phyloP scores from a whole-genome alignment of 192 early-diverging fungal genomes.

The Backusella morwellensis region DNA sequence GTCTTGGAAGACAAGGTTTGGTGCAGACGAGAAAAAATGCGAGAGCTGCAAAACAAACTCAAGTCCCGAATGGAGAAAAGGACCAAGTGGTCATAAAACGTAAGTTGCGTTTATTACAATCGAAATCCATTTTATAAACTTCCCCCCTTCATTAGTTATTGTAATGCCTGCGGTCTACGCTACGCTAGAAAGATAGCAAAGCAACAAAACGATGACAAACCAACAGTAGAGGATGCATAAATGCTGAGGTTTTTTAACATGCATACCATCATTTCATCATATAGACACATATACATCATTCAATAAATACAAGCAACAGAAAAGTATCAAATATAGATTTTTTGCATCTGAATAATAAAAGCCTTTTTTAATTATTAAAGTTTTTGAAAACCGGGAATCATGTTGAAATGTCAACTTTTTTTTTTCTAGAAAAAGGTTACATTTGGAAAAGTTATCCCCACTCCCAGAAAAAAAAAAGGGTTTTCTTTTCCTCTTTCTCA shows the following conservation, averaged over 20 bases:
- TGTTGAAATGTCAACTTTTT: too few species aligned
- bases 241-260: not conserved
- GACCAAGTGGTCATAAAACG: constrained; percentile 25
- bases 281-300: not conserved
- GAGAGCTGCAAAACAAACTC: constrained; percentile 22
- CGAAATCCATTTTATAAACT: not conserved
- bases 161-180: constrained; percentile 28
- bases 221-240: not conserved
- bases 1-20: not conserved
- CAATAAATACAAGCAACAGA: not conserved
- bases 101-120: not conserved
- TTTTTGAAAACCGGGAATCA: too few species aligned
- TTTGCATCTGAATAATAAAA: not conserved
- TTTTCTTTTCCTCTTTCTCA: too few species aligned
- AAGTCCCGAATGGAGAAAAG: constrained; percentile 29
- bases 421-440: too few species aligned
- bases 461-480: too few species aligned
- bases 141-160: not conserved
- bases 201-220: not conserved
- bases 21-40: constrained; percentile 10
- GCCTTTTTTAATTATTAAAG: not conserved
- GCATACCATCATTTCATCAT: not conserved
- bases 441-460: too few species aligned
- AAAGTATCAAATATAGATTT: not conserved
- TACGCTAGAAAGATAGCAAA: constrained; percentile 20